Percentiles rank a stretch among this genome's conserved stretches.
phyloP scores from a whole-genome alignment of 139 green algal genomes.

The Chlamydomonas schloesseri region DNA sequence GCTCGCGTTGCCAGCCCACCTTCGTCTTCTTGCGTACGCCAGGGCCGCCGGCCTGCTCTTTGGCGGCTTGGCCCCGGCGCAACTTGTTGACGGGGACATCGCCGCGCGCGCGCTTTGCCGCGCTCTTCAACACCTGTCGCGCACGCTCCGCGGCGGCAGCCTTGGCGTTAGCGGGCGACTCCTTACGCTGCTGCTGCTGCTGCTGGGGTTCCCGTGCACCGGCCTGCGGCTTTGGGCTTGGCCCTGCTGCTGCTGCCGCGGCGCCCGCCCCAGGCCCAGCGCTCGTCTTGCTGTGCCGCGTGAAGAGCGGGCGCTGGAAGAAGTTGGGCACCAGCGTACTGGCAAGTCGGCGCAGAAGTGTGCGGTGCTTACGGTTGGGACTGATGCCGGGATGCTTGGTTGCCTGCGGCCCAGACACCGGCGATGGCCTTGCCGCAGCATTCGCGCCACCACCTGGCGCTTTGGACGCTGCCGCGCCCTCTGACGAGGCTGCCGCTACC shows the following conservation, averaged over 20 bases:
- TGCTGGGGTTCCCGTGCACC: too few relatives aligned
- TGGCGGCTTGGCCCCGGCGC: neutral
- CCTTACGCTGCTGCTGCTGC: neutral
- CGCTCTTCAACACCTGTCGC: neutral
- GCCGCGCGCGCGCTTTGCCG: neutral
- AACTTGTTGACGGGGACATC: neutral
- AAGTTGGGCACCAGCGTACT: neutral
- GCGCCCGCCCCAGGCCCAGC: too few relatives aligned
- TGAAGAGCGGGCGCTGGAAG: neutral
- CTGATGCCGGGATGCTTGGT: neutral
- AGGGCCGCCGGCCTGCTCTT: neutral
- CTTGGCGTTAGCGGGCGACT: too few relatives aligned
- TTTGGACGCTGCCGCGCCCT: too few relatives aligned
- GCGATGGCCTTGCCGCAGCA: neutral
- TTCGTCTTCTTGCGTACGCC: conserved; percentile 15
- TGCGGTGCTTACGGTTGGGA: neutral
- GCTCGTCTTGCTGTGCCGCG: neutral
- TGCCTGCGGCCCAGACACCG: neutral
- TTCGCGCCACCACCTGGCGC: neutral
- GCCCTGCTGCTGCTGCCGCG: too few relatives aligned
- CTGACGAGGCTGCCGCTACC: too few relatives aligned
- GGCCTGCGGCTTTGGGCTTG: too few relatives aligned
- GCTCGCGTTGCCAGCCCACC: neutral
- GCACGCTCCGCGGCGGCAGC: too few relatives aligned
- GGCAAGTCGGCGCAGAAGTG: neutral